Base-by-base conservation (phyloP, 768 basidiomycete species). In the Heimioporus sp. region DNA sequence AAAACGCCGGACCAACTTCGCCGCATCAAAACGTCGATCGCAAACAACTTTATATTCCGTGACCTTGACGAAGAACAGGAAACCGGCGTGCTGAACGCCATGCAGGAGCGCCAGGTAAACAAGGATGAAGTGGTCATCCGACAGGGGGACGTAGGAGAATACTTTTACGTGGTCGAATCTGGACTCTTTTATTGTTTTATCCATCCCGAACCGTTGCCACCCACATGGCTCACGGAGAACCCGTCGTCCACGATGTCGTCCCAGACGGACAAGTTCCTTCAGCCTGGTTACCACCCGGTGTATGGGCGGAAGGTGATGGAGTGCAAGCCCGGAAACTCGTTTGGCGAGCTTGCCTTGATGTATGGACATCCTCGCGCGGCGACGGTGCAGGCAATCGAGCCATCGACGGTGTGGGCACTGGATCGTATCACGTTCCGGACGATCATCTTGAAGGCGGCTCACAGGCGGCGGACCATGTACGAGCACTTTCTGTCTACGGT, bases 381-480 rank as follows among this genome's bases (percentile, higher is more conserved):
- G 15, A 94, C 92, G 9, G 95, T 98, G 40, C 73, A 97, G 35
- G 85, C 96, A 10, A 82, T 88, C 41, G 85, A 90, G 51, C 74
- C 82, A 2, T 90, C 85, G 21, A 92, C 87, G 10, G 77, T 98
- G 24, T 99, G 97, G 97, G 87, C 90, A 10, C 78, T 99, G 58
- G 97, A 99, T 73, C 88, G 97, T 51, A 93, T 95, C 61, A 98
- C 95, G 4, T 99, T 98, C 86, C 85, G 97, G 42, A 97, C 93
- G 7, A 98, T 99, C 72, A 89, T 99, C 48, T 80, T 98, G 54
- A 94, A 94, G 69, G 86, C 92, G 47, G 92, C 93, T 32, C 88
- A 94, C 60, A 79, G 89, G 51, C 85, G 93, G 59, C 79, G 96
- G 47, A 90, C 90, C 60, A 95, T 97, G 88, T 98, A 98, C 68